These are phyloP conservation scores for Sicyos edulis DNA, from an alignment of 306 rosid species.

Conservation along the genomic window DNA sequence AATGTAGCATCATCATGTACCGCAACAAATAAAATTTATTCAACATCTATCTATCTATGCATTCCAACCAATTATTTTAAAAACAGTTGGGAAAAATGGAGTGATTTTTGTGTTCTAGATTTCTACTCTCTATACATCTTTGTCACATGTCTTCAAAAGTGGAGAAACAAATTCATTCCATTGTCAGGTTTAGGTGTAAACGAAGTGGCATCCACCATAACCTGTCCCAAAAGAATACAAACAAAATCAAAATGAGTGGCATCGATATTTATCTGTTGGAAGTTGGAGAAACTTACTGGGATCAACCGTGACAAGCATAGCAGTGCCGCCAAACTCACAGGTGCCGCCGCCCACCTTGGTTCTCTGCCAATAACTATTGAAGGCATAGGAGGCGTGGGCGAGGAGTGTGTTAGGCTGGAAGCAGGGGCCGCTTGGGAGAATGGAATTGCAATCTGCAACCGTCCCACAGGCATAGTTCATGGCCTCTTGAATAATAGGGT, in stretches of 20 bases:
- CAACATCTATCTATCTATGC: background rate
- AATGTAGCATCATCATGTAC: too few relatives aligned
- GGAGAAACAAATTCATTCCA: background rate
- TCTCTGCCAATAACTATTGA: slow-evolving; percentile 87
- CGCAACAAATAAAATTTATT: background rate
- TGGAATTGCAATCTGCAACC: slow-evolving; percentile 68
- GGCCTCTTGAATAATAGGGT: slow-evolving; percentile 85
- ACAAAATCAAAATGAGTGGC: background rate
- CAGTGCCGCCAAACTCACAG: slow-evolving; percentile 86
- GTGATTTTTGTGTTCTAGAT: background rate
- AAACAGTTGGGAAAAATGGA: slow-evolving; percentile 10
- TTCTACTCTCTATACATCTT: slow-evolving; percentile 3
- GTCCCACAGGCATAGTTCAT: slow-evolving; percentile 91
- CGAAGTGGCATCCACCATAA: slow-evolving; percentile 14
- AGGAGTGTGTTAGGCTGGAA: slow-evolving; percentile 50
- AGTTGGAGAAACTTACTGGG: slow-evolving; percentile 45
- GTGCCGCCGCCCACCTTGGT: slow-evolving; percentile 63
- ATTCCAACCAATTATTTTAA: slow-evolving; percentile 4
- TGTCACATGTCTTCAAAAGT: background rate
- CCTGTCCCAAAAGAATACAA: background rate
- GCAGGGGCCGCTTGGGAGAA: slow-evolving; percentile 64
- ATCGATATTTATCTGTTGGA: background rate
- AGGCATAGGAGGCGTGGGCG: slow-evolving; percentile 89
- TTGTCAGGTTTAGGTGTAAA: background rate
- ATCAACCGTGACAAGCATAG: slow-evolving; percentile 67